Percentiles rank a stretch among this genome's conserved stretches.
Conservation (phyloP, 768 basidiomycete genomes). For the Auriscalpium orientale region DNA sequence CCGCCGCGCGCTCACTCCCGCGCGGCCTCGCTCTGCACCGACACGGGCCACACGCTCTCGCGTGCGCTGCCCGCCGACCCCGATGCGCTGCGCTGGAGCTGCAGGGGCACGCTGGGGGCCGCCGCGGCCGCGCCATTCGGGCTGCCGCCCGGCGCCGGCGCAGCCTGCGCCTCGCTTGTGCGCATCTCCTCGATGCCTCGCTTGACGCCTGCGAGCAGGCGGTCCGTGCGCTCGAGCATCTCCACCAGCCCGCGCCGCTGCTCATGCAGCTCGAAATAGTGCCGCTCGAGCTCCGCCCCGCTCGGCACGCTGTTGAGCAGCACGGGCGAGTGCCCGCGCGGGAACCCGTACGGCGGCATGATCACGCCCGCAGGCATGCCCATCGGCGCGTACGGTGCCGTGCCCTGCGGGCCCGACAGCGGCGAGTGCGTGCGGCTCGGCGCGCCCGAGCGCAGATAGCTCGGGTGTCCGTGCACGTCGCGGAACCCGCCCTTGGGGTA, state of each 20-base stretch:
- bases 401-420: conserved; percentile 38
- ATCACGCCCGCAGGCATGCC: conserved; percentile 25
- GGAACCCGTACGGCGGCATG: conserved; percentile 11
- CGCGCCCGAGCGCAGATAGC: conserved; percentile 56
- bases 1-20: conserved; percentile 7
- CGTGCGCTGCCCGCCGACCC: conserved; percentile 10
- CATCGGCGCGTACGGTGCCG: conserved; percentile 24
- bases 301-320: conserved; percentile 32
- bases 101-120: conserved; percentile 19
- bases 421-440: conserved; percentile 73
- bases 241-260: conserved; percentile 62
- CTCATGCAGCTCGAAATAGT: conserved; percentile 58
- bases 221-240: conserved; percentile 68
- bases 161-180: conserved; percentile 20
- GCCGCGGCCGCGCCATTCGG: conserved; percentile 7
- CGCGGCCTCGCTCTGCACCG: conserved; percentile 8
- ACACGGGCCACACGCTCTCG: conserved; percentile 27
- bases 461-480: conserved; percentile 26
- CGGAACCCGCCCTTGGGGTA: conserved; percentile 4
- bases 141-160: not conserved
- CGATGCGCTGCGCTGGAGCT: conserved; percentile 17
- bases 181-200: conserved; percentile 73
- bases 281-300: conserved; percentile 57
- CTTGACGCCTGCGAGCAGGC: conserved; percentile 64
- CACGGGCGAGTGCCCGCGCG: conserved; percentile 44